Evolutionary conservation across 108 stramenopile species (phyloP).

Genomic region (Skeletonema costatum): DNA sequence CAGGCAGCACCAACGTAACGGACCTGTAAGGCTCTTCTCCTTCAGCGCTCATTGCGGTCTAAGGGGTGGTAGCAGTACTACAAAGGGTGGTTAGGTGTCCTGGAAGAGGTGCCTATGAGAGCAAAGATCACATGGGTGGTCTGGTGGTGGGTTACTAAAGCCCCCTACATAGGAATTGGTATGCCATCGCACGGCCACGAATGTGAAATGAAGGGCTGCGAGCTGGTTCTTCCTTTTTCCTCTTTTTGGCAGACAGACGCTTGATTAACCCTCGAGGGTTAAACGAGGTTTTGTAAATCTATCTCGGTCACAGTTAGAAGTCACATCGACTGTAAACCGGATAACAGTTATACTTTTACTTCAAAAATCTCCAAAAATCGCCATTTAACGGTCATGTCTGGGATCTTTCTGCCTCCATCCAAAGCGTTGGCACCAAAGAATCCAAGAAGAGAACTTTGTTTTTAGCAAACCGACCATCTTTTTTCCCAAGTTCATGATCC

Average conservation of each 20-base stretch:
- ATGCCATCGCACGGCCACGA: neutral
- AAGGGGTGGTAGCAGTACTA: neutral
- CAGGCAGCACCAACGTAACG: constrained; percentile 3
- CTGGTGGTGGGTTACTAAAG: neutral
- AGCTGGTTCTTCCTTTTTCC: neutral
- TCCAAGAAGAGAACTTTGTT: neutral
- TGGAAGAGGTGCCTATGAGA: neutral
- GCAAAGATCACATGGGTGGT: neutral
- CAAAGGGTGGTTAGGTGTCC: neutral
- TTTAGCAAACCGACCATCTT: neutral
- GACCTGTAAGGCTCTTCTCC: constrained; percentile 50
- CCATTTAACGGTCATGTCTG: neutral
- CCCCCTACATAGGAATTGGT: neutral
- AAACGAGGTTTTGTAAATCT: too few species aligned
- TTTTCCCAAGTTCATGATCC: neutral
- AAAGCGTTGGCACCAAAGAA: neutral
- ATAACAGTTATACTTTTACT: neutral
- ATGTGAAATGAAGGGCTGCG: neutral
- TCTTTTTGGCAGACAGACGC: neutral
- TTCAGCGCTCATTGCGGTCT: constrained; percentile 47
- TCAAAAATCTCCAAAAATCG: neutral
- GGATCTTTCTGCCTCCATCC: neutral
- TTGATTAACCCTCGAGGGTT: too few species aligned
- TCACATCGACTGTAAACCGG: too few species aligned
- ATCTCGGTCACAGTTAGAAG: too few species aligned